These are phyloP conservation scores for Podospora tetraspora DNA, from an alignment of 495 filamentous ascomycete species.

Conservation along the genomic window DNA sequence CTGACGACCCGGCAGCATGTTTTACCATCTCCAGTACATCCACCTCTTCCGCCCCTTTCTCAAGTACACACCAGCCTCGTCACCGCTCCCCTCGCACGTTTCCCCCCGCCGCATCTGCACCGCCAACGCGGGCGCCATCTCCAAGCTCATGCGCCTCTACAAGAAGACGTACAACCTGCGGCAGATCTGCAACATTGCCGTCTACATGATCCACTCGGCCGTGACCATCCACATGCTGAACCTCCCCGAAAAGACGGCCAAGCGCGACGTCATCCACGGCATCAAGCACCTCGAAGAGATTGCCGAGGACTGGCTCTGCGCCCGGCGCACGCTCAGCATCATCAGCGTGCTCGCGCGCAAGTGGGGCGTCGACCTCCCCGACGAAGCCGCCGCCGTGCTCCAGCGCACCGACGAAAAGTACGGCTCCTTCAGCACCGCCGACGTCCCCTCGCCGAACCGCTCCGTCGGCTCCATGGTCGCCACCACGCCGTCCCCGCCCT, in stretches of 20 bases:
- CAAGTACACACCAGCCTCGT: conserved; percentile 74
- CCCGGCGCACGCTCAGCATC: conserved; percentile 76
- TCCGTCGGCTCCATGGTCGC: conserved; percentile 11
- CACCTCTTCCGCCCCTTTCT: conserved; percentile 96
- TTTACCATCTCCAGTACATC: conserved; percentile 92
- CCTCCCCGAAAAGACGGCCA: conserved; percentile 81
- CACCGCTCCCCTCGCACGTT: conserved; percentile 79
- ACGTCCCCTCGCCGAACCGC: conserved; percentile 49
- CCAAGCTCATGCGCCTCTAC: conserved; percentile 86
- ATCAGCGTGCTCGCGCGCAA: conserved; percentile 78
- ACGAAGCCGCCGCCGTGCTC: conserved; percentile 71
- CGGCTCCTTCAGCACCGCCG: conserved; percentile 49
- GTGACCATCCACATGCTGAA: conserved; percentile 94
- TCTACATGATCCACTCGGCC: conserved; percentile 90
- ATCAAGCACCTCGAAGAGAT: conserved; percentile 95
- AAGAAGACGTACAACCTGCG: conserved; percentile 84
- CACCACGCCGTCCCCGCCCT: conserved; percentile 27
- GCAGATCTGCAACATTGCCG: conserved; percentile 91
- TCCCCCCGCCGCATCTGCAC: conserved; percentile 89
- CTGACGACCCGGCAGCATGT: conserved; percentile 65
- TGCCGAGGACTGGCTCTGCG: conserved; percentile 89
- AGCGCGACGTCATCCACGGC: conserved; percentile 81
- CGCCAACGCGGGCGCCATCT: conserved; percentile 80
- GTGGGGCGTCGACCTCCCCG: conserved; percentile 82
- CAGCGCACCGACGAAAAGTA: conserved; percentile 55